A percentile compares a stretch with the other conserved stretches of the same genome.
phyloP scores from a whole-genome alignment of 306 rosid species.

The Senna tora region DNA sequence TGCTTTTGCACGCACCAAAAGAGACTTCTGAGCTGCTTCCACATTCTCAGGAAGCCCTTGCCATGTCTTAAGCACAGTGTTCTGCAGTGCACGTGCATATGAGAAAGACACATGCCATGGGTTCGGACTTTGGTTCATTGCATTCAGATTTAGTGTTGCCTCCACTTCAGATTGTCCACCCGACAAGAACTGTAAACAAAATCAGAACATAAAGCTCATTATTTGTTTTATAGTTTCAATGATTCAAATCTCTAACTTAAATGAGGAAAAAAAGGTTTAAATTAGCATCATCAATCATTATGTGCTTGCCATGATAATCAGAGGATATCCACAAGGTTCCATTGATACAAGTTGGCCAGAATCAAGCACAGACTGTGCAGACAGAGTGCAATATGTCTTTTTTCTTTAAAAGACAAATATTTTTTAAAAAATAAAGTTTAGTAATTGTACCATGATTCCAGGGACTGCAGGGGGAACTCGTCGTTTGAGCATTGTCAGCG shows the following conservation, averaged over 20 bases:
- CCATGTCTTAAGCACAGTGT: constrained; percentile 94
- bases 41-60: constrained; percentile 82
- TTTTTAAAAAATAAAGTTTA: not conserved
- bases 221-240: constrained; percentile 7
- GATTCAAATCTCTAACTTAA: constrained; percentile 3
- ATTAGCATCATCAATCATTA: constrained; percentile 8
- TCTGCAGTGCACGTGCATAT: constrained; percentile 94
- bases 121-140: constrained; percentile 98
- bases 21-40: constrained; percentile 80
- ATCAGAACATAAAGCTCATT: constrained; percentile 23
- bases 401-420: not conserved
- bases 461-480: constrained; percentile 99
- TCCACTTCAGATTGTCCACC: constrained; percentile 98
- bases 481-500: constrained; percentile 81
- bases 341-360: not conserved
- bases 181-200: constrained; percentile 74
- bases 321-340: not conserved
- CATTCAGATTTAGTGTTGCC: constrained; percentile 90
- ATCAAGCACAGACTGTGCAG: not conserved
- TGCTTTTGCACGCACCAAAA: constrained; percentile 92
- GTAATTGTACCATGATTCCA: constrained; percentile 84
- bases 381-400: not conserved
- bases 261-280: constrained; percentile 1
- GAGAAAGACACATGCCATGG: constrained; percentile 99
- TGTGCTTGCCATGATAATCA: constrained; percentile 11